Evolutionary conservation across 306 rosid genomes (phyloP), one percentile per base, ranked within the genome.

Genomic region (Sindora glabra): DNA sequence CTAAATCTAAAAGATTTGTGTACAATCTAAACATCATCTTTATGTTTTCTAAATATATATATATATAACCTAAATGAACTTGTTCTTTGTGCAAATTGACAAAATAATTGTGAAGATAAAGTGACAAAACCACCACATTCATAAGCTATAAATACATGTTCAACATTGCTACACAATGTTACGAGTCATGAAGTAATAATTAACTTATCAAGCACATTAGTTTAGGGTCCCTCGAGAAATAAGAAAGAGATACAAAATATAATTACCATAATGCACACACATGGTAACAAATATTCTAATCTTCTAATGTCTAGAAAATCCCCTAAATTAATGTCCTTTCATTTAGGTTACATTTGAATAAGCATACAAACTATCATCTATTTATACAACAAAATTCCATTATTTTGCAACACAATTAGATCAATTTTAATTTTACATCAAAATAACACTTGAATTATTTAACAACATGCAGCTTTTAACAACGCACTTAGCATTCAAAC

Each of bases 1-100:
- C 91, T 86, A 87, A 84, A 75, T 87, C 92, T 67, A 79, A 73
- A 59, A 87, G 92, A 77, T 87, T 84, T 6, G 90, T 62, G 50
- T 84, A 87, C 23, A 92, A 87, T 41, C 79, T 77, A 11, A 92
- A 84, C 90, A 84, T 87, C 83, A 69, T 75, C 66, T 81, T 77
- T 70, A 19, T 71, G 30, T 40, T 62, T 64, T 76, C 59, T 52
- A 50, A 69, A 19, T 52, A 10, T 34, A 41, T 29, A 56, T 67
- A 76, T n/a, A n/a, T n/a, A n/a, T n/a, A 50, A 45, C 65, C 45
- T 74, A 44, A 71, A 74, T n/a, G n/a, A 50, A 45, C 44, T 68
- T 14, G 14, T 48, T 47, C 38, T 56, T 22, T 64, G 69, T 74
- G 65, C 57, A 64, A 56, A 61, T 50, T 33, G 22, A 55, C 70